These are phyloP conservation scores for Termitomyces titanicus DNA, from an alignment of 768 basidiomycete genomes.

Conservation along the genomic window DNA sequence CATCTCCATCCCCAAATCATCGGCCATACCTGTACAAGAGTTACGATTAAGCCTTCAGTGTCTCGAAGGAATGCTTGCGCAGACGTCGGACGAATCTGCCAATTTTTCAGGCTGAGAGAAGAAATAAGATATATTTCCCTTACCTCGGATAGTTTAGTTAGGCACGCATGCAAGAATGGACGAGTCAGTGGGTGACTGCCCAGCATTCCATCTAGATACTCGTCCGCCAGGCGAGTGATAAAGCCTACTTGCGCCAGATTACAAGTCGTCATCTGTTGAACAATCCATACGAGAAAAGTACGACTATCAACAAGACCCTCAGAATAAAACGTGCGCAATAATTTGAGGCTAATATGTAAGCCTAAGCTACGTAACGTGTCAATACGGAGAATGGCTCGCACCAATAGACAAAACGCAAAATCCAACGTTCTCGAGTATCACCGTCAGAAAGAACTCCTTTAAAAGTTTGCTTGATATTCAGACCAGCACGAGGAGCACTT, in stretches of 20 bases:
- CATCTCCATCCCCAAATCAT: not conserved
- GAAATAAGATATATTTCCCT: not conserved
- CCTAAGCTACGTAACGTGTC: not conserved
- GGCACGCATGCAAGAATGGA: slow-evolving; percentile 69
- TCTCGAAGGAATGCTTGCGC: slow-evolving; percentile 53
- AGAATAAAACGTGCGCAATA: slow-evolving; percentile 72
- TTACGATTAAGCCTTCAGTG: slow-evolving; percentile 50
- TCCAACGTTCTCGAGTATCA: slow-evolving; percentile 72
- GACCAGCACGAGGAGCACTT: slow-evolving; percentile 67
- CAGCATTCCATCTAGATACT: slow-evolving; percentile 72
- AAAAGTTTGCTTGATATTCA: slow-evolving; percentile 83
- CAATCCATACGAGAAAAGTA: slow-evolving; percentile 76
- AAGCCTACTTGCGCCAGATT: slow-evolving; percentile 84
- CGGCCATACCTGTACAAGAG: slow-evolving; percentile 53
- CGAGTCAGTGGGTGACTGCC: slow-evolving; percentile 62
- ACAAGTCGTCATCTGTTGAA: slow-evolving; percentile 70
- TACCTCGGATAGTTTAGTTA: slow-evolving; percentile 67
- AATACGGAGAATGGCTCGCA: slow-evolving; percentile 23
- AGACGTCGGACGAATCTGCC: slow-evolving; percentile 51
- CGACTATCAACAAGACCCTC: slow-evolving; percentile 79
- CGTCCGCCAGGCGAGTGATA: slow-evolving; percentile 69
- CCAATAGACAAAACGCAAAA: slow-evolving; percentile 79
- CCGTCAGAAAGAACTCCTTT: slow-evolving; percentile 74
- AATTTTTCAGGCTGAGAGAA: not conserved
- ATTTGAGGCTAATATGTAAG: slow-evolving; percentile 46